Conservation (phyloP, 768 basidiomycete species). For the Coprinopsis cinerea region DNA sequence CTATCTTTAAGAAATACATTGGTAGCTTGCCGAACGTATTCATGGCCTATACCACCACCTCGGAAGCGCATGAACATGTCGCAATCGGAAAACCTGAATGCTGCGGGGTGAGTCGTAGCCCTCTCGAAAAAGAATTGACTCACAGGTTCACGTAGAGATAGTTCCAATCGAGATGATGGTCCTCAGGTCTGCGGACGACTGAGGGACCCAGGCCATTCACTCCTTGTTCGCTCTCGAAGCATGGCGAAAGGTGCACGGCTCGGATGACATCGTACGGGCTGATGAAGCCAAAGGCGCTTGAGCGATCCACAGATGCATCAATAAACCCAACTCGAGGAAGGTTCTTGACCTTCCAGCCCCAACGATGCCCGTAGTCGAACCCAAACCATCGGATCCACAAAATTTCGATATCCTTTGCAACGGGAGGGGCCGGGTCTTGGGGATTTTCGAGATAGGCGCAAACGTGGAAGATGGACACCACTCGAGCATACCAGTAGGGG, state of each 20-base stretch:
- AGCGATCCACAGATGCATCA: slow-evolving; percentile 12
- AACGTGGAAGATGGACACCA: slow-evolving; percentile 20
- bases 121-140: slow-evolving; percentile 6
- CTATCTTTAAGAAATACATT: not conserved
- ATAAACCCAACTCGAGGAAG: slow-evolving; percentile 30
- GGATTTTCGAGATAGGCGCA: slow-evolving; percentile 4
- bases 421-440: not conserved
- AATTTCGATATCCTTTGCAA: slow-evolving; percentile 10
- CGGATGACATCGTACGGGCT: slow-evolving; percentile 34
- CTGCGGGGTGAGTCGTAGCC: not conserved
- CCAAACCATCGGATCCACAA: slow-evolving; percentile 15
- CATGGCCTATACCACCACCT: not conserved
- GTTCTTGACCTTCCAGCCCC: slow-evolving; percentile 16
- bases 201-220: slow-evolving; percentile 10
- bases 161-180: slow-evolving; percentile 25
- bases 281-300: slow-evolving; percentile 36
- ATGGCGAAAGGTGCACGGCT: slow-evolving; percentile 34
- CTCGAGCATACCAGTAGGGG: slow-evolving; percentile 21
- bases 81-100: not conserved
- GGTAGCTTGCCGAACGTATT: not conserved
- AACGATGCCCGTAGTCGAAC: not conserved
- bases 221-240: slow-evolving; percentile 20
- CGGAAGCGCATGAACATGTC: slow-evolving; percentile 2
- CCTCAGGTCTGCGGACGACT: slow-evolving; percentile 6
- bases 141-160: slow-evolving; percentile 32